Conservation (phyloP, 495 filamentous ascomycete genomes). For the Chaetomidium leptoderma region DNA sequence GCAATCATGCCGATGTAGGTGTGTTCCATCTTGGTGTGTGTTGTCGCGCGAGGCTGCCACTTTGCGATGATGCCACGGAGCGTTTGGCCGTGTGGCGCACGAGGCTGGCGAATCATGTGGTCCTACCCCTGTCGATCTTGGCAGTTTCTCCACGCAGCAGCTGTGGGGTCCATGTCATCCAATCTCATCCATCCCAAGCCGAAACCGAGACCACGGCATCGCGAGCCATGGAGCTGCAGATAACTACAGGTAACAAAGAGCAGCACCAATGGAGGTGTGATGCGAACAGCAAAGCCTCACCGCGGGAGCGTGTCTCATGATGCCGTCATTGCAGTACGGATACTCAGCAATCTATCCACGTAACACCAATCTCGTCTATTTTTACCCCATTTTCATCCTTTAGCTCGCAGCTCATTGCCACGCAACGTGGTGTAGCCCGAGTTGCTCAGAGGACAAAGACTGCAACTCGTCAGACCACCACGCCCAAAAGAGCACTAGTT, state of each 20-base stretch:
- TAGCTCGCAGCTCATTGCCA: neutral
- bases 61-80: slow-evolving; percentile 23
- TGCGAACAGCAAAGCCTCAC: no score
- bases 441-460: neutral
- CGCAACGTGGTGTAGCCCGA: neutral
- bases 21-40: neutral
- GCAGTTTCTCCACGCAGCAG: neutral
- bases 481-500: neutral
- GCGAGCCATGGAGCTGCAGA: no score
- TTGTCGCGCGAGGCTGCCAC: slow-evolving; percentile 14
- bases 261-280: no score
- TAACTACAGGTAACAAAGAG: no score
- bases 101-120: slow-evolving; percentile 30
- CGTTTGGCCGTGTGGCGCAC: slow-evolving; percentile 20
- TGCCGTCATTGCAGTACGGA: neutral
- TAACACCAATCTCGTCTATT: neutral
- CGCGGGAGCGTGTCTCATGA: no score
- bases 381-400: neutral
- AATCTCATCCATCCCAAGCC: no score
- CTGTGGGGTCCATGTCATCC: neutral
- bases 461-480: neutral
- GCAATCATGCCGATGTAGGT: neutral
- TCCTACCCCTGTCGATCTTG: slow-evolving; percentile 15
- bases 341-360: neutral
- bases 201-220: no score